phyloP scores from a whole-genome alignment of 306 rosid species.

The Malus sylvestris region DNA sequence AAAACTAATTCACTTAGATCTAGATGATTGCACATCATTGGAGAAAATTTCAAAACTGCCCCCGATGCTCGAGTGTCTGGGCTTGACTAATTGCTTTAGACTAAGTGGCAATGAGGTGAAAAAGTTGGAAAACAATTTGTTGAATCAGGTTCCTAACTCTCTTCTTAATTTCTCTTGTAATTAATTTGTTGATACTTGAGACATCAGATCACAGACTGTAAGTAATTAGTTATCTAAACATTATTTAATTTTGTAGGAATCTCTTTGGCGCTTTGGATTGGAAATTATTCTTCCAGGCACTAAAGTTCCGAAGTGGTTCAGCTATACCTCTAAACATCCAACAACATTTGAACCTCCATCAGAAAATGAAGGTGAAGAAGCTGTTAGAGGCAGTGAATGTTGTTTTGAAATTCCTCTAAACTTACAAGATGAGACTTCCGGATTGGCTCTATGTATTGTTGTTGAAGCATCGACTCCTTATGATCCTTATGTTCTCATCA shows the following conservation, averaged over 20 bases:
- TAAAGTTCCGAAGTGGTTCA: neutral
- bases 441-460: neutral
- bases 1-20: neutral
- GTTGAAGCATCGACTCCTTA: neutral
- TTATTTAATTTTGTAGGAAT: neutral
- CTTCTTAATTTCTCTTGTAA: neutral
- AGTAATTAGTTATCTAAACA: too few species aligned
- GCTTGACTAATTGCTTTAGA: neutral
- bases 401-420: neutral
- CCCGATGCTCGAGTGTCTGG: neutral
- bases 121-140: neutral
- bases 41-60: too few species aligned
- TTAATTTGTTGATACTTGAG: too few species aligned
- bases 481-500: neutral
- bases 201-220: too few species aligned
- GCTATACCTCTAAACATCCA: neutral
- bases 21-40: neutral
- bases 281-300: neutral
- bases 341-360: neutral
- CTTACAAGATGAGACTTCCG: neutral
- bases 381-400: neutral
- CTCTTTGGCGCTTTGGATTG: neutral
- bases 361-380: neutral
- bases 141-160: neutral
- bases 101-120: neutral